Evolutionary conservation across 441 rosid genomes (phyloP), one percentile per base, ranked within the genome.

Genomic region (Manihot esculenta): DNA sequence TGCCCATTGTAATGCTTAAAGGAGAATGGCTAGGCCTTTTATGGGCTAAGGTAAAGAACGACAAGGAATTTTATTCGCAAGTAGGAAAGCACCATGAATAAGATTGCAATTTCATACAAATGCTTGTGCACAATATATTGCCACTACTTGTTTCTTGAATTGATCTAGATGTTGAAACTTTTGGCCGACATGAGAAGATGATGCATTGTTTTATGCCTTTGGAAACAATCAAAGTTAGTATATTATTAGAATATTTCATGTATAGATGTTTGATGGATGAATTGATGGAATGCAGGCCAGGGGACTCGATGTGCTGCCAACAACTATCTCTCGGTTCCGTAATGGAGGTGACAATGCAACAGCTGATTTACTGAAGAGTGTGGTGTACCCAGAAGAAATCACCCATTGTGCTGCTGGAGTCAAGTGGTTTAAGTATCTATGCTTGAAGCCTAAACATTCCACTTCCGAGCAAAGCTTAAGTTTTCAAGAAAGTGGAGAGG

Each of bases 291-390:
- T 81, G 82, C 84, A 90, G 97, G 99, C 94, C 53, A 88, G 94
- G 71, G 99, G 97, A 68, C 93, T 94, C 9, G 94, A 94, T 80
- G 97, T 94, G 61, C 74, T 92, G 47, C 97, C 97, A 2, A 88
- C 94, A 1, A 88, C 97, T 20, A 89, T 90, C 76, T 85, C 89
- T 51, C 86, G 92, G 13, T 90, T 94, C 75, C 86, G 87, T 58
- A 87, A 83, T 11, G 93, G 97, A 75, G 94, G 99, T 0, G 99
- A 92, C 65, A 69, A 88, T 12, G 78, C 84, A 69, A 94, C 97
- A 0, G 96, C 94, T 17, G 86, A 89, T 68, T 79, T 94, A 70
- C 79, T 87, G 72, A 93, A 90, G 88, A 85, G 23, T 1, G 86
- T 88, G 65, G 77, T 94, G 50, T 92, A 94, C 78, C 97, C 96